Percentiles rank a stretch among this genome's conserved stretches.
Conservation (phyloP, 768 basidiomycete species). For the Megacollybia marginata region DNA sequence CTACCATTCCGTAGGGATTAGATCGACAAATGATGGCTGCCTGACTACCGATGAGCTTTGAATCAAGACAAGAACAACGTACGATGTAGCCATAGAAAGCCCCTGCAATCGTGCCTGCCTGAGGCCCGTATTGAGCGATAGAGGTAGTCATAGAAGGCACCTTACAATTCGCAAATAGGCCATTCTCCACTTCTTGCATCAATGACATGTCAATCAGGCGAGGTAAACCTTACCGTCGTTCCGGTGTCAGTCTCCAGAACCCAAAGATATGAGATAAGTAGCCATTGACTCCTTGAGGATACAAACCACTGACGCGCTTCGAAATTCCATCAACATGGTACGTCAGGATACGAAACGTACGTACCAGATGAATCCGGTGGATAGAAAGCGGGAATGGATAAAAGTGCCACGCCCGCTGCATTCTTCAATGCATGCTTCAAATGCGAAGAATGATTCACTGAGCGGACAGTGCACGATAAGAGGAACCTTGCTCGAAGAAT, state of each 20-base stretch:
- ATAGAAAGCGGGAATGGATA: slow-evolving; percentile 37
- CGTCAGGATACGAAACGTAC: neutral
- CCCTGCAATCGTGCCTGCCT: slow-evolving; percentile 26
- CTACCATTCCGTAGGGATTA: slow-evolving; percentile 36
- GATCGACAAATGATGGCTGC: slow-evolving; percentile 28
- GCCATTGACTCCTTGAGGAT: slow-evolving; percentile 37
- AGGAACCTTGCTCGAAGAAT: slow-evolving; percentile 22
- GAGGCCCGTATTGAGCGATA: neutral
- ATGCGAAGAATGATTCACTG: slow-evolving; percentile 32
- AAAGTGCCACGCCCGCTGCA: slow-evolving; percentile 31
- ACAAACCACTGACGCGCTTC: slow-evolving; percentile 32
- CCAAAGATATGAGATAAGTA: slow-evolving; percentile 43
- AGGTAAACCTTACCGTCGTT: slow-evolving; percentile 24
- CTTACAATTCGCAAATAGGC: slow-evolving; percentile 36
- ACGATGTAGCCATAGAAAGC: slow-evolving; percentile 26
- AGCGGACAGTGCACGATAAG: slow-evolving; percentile 22
- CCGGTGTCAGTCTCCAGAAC: slow-evolving; percentile 45
- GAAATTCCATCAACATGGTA: neutral
- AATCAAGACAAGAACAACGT: slow-evolving; percentile 2
- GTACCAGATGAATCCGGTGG: slow-evolving; percentile 25
- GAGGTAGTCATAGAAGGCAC: neutral
- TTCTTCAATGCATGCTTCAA: slow-evolving; percentile 40
- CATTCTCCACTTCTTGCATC: slow-evolving; percentile 26
- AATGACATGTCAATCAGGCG: neutral
- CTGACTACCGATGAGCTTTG: slow-evolving; percentile 13